These are phyloP conservation scores for Mycena metata DNA, from an alignment of 768 basidiomycete species.

Conservation along the genomic window DNA sequence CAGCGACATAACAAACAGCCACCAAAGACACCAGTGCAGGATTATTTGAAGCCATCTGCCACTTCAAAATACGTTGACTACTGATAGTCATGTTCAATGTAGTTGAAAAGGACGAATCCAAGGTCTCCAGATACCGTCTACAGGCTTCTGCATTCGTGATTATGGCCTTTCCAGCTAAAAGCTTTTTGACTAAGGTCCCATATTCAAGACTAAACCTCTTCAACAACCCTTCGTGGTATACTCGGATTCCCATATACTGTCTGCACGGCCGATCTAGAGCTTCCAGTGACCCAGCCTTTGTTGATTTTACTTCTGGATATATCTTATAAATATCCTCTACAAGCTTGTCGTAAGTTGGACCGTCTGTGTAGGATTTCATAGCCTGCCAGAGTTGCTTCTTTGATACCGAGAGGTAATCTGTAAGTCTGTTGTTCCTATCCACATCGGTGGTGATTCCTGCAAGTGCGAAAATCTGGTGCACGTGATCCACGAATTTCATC, in stretches of 20 bases:
- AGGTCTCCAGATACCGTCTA: neutral
- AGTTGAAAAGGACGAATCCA: neutral
- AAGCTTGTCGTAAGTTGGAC: neutral
- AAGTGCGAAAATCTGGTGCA: neutral
- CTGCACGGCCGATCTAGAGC: neutral
- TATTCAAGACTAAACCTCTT: neutral
- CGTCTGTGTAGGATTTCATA: neutral
- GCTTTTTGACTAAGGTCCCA: neutral
- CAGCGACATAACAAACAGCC: too few species aligned
- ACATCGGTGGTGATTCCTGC: neutral
- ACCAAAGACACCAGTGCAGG: neutral
- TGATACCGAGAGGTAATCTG: neutral
- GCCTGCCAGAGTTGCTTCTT: neutral
- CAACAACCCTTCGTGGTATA: neutral
- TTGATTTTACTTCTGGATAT: neutral
- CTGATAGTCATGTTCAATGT: neutral
- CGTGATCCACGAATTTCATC: slow-evolving; percentile 1
- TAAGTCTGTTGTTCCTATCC: neutral
- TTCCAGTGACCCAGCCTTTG: neutral
- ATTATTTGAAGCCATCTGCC: neutral
- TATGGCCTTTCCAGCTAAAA: neutral
- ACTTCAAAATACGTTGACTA: neutral
- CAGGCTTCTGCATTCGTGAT: neutral
- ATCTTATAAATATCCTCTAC: neutral
- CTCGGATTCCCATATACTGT: neutral